Conservation (phyloP, 164 flowering plant species). For the Stephania yunnanensis region DNA sequence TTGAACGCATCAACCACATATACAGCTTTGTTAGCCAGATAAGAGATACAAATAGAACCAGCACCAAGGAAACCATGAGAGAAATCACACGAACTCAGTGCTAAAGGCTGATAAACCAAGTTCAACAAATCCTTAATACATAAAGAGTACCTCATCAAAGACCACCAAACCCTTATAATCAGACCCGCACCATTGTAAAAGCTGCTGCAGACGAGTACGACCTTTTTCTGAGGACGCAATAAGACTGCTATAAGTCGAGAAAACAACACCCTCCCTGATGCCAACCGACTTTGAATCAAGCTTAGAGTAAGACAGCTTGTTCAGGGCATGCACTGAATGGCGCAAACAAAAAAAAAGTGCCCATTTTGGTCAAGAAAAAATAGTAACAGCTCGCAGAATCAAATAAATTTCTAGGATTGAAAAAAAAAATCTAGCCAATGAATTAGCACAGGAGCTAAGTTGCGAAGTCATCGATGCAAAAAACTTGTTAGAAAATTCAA, state of each 20-base stretch:
- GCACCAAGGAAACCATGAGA: not conserved
- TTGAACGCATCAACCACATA: slow-evolving; percentile 17
- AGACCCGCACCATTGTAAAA: slow-evolving; percentile 88
- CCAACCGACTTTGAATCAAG: slow-evolving; percentile 93
- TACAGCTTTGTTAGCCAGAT: slow-evolving; percentile 1
- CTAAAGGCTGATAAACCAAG: not conserved
- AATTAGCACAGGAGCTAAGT: not conserved
- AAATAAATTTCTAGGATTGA: not conserved
- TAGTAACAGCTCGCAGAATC: not conserved
- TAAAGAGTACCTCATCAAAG: slow-evolving; percentile 78
- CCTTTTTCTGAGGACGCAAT: slow-evolving; percentile 98
- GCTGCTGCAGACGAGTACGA: slow-evolving; percentile 88
- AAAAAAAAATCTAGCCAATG: not conserved
- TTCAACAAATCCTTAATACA: not conserved
- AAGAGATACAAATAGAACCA: not conserved
- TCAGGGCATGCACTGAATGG: slow-evolving; percentile 82
- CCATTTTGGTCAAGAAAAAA: not conserved
- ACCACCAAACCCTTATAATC: slow-evolving; percentile 80
- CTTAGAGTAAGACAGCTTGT: slow-evolving; percentile 95
- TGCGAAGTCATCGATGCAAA: not conserved
- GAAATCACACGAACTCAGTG: not conserved
- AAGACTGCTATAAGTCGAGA: slow-evolving; percentile 90
- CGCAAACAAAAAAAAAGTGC: not conserved
- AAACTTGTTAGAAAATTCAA: not conserved
- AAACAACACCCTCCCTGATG: slow-evolving; percentile 80